phyloP scores from a whole-genome alignment of 257 asterid genomes.

The Solanum bukasovii region DNA sequence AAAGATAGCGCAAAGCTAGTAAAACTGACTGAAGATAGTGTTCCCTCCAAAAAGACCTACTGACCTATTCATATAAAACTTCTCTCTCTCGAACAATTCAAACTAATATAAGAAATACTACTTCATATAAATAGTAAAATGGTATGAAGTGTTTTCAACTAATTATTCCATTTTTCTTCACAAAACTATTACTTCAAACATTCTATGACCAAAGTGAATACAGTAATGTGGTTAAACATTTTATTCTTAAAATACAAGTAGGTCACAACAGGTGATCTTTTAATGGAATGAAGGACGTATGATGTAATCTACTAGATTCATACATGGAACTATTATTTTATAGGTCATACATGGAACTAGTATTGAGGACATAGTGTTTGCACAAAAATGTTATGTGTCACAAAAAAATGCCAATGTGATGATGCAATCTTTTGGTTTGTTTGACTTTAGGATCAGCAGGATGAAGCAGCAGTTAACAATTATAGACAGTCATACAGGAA shows the following conservation, averaged over 20 bases:
- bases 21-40: background rate
- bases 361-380: background rate
- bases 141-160: background rate
- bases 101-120: background rate
- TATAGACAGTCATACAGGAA: background rate
- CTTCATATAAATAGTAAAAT: background rate
- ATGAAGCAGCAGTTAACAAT: background rate
- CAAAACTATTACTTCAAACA: background rate
- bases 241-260: background rate
- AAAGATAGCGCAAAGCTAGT: background rate
- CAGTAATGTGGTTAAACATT: background rate
- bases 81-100: background rate
- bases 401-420: background rate
- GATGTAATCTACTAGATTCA: background rate
- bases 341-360: background rate
- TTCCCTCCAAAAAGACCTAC: background rate
- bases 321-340: background rate
- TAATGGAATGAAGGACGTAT: background rate
- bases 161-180: background rate
- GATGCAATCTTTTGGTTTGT: background rate
- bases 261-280: background rate
- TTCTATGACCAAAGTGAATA: background rate
- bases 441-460: background rate
- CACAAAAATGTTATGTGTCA: background rate
- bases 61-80: background rate